Base-by-base conservation (phyloP, 805 yeast species). In the Nakazawaea molendinolei region DNA sequence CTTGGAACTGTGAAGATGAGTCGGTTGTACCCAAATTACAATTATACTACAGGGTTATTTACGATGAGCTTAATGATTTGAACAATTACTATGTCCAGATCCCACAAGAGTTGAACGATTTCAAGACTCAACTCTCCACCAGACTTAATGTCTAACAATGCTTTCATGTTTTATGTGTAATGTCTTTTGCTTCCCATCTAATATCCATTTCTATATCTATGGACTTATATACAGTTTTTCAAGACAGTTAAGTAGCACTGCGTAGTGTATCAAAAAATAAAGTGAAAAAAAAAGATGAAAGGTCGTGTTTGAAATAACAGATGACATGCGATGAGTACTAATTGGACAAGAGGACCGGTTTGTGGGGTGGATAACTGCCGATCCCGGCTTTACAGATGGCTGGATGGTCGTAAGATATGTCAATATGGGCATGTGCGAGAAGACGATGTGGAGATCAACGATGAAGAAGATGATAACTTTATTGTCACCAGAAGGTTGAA, bases 311-410 rank as follows among this genome's bases (percentile, higher is more conserved):
- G n/a, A n/a, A n/a, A n/a, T n/a, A n/a, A n/a, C 28, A 8, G 6
- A 5, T 24, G 28, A 15, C 13, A 30, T 30, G 35, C 24, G n/a
- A 38, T 38, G 40, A 32, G 36, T 20, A 46, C 6, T 56, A 57
- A 35, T 61, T 81, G 78, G 75, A 65, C 69, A 27, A 65, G 77
- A 46, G 97, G 98, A 2, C 80, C 84, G 4, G 59, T 80, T 5
- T 90, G 98, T 67, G 97, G 97, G 1, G 77, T 79, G 3, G 89
- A 83, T 44, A 90, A 90, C 62, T 90, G 98, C 58, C 75, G 83
- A 4, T 83, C 96, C 1, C 61, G 76, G 25, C 69, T 79, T 34
- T 90, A 86, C 75, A 69, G 80, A 34, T 56, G 74, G 21, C 61
- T 76, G 3, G 86, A 83, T 49, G 98, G 98, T 18, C 74, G 74